These are phyloP conservation scores for Shiraia bambusicola DNA, from an alignment of 2,329 filamentous ascomycete genomes.

Conservation along the genomic window DNA sequence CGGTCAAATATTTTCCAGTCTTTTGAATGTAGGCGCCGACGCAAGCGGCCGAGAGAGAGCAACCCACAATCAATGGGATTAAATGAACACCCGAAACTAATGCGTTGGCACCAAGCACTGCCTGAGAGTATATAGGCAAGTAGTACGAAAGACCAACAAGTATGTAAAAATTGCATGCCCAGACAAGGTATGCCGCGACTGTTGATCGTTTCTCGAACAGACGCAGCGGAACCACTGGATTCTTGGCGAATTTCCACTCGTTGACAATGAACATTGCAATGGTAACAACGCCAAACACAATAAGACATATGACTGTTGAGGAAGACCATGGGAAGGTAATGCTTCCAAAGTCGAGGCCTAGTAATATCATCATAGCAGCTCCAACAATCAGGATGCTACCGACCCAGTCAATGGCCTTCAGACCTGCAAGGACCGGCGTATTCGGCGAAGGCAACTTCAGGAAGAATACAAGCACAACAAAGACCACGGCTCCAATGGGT, in stretches of 20 bases:
- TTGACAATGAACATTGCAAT: slow-evolving; percentile 65
- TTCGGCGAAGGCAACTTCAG: slow-evolving; percentile 54
- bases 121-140: slow-evolving; percentile 70
- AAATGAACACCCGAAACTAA: slow-evolving; percentile 59
- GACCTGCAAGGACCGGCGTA: slow-evolving; percentile 46
- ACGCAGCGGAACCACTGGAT: slow-evolving; percentile 71
- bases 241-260: slow-evolving; percentile 69
- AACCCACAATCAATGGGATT: slow-evolving; percentile 54
- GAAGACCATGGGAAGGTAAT: slow-evolving; percentile 71
- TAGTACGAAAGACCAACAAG: slow-evolving; percentile 67
- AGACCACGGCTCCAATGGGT: slow-evolving; percentile 49
- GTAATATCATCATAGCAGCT: slow-evolving; percentile 47
- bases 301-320: slow-evolving; percentile 68
- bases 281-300: slow-evolving; percentile 67
- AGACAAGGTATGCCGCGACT: slow-evolving; percentile 53
- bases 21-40: slow-evolving; percentile 48
- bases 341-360: slow-evolving; percentile 80
- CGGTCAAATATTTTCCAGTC: slow-evolving; percentile 36
- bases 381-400: slow-evolving; percentile 50
- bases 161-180: slow-evolving; percentile 43
- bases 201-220: slow-evolving; percentile 65
- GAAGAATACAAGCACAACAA: slow-evolving; percentile 50
- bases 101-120: slow-evolving; percentile 59
- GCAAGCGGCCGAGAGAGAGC: slow-evolving; percentile 44
- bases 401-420: slow-evolving; percentile 53